Percentiles rank a stretch among this genome's conserved stretches.
Conservation (phyloP, 176 grass and related monocot genomes). For the Musa itinerans region DNA sequence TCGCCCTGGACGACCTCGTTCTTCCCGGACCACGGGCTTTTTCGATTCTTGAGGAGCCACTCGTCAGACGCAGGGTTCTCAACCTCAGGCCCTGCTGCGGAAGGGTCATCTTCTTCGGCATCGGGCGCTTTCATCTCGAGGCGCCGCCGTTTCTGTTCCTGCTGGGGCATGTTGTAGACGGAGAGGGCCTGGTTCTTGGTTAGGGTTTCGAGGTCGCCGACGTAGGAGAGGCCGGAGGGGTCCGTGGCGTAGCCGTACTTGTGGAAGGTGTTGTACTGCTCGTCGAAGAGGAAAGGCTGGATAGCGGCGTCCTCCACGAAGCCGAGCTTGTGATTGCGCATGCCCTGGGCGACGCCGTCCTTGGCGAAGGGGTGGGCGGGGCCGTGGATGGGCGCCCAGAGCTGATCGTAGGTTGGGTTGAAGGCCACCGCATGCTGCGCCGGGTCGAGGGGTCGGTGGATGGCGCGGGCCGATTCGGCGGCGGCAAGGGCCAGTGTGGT, state of each 20-base stretch:
- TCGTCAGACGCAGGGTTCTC: slow-evolving; percentile 69
- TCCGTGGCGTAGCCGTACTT: slow-evolving; percentile 80
- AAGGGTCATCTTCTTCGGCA: not conserved
- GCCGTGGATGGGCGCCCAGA: slow-evolving; percentile 77
- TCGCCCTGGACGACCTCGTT: slow-evolving; percentile 49
- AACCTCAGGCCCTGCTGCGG: not conserved
- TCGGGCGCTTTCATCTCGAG: slow-evolving; percentile 35
- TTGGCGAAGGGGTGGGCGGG: slow-evolving; percentile 69
- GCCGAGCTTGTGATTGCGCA: slow-evolving; percentile 95
- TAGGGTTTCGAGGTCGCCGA: slow-evolving; percentile 49
- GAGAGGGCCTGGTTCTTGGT: slow-evolving; percentile 41
- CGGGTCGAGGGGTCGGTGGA: slow-evolving; percentile 66
- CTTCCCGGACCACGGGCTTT: slow-evolving; percentile 94
- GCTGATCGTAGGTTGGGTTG: slow-evolving; percentile 94
- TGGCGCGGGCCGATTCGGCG: slow-evolving; percentile 29
- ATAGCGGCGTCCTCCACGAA: slow-evolving; percentile 83
- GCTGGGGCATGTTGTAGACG: slow-evolving; percentile 78
- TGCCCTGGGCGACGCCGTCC: slow-evolving; percentile 52
- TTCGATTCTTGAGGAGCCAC: slow-evolving; percentile 74
- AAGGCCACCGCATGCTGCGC: slow-evolving; percentile 63
- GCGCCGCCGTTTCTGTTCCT: slow-evolving; percentile 94
- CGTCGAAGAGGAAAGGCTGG: slow-evolving; percentile 92
- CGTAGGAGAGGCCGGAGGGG: slow-evolving; percentile 67
- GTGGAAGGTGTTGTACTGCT: slow-evolving; percentile 98
- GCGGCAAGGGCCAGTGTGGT: slow-evolving; percentile 73